Conservation (phyloP, 257 asterid genomes). For the Capsicum rhomboideum region DNA sequence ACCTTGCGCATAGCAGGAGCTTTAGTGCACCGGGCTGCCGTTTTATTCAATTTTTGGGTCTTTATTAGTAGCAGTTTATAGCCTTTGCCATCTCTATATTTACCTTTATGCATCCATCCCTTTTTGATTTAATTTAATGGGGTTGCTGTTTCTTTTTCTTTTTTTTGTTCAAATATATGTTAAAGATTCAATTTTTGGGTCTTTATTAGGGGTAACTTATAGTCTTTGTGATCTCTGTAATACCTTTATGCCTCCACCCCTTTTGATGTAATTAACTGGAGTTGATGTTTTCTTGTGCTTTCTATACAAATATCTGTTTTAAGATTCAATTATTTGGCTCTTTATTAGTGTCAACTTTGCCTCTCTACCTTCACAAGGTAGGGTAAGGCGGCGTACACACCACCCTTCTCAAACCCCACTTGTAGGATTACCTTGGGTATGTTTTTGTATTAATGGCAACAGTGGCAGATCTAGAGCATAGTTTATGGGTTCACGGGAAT, state of each 20-base stretch:
- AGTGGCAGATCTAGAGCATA: neutral
- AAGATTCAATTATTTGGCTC: neutral
- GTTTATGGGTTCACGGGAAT: neutral
- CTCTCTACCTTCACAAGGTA: neutral
- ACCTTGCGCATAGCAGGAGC: too few relatives aligned
- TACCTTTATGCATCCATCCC: too few relatives aligned
- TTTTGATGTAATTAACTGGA: neutral
- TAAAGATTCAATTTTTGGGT: neutral
- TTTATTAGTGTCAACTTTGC: neutral
- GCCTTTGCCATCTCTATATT: neutral
- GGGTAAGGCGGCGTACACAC: neutral
- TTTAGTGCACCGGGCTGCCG: too few relatives aligned
- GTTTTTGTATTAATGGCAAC: neutral
- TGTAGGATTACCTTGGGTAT: too few relatives aligned
- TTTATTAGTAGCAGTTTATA: neutral
- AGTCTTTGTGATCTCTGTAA: neutral
- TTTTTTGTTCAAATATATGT: neutral
- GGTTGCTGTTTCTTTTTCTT: too few relatives aligned
- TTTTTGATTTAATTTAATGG: too few relatives aligned
- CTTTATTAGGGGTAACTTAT: neutral
- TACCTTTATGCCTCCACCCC: neutral
- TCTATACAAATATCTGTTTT: neutral
- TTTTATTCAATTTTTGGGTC: neutral
- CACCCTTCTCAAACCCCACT: too few relatives aligned
- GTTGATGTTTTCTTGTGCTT: neutral